These are phyloP conservation scores for Boletus subcaerulescens DNA, from an alignment of 768 basidiomycete species.

Conservation along the genomic window DNA sequence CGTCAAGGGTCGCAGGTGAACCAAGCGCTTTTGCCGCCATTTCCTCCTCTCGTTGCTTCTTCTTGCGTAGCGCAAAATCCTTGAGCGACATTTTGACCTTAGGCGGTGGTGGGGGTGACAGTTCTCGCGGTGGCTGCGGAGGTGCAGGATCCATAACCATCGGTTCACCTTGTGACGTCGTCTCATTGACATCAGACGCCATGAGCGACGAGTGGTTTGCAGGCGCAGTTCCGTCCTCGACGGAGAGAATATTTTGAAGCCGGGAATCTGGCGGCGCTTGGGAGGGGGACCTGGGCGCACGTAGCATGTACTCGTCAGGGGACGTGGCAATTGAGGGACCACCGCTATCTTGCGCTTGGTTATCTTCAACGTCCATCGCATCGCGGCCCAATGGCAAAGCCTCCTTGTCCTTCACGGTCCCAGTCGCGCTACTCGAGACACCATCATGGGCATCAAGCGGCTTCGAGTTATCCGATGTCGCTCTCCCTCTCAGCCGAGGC, in stretches of 20 bases:
- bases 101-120: constrained; percentile 37
- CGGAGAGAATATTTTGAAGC: not conserved
- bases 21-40: constrained; percentile 27
- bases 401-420: not conserved
- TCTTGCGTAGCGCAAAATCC: constrained; percentile 56
- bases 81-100: constrained; percentile 57
- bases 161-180: constrained; percentile 5
- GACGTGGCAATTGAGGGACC: not conserved
- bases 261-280: not conserved
- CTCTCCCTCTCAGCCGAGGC: constrained; percentile 10
- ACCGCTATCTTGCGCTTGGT: not conserved
- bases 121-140: constrained; percentile 9
- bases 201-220: not conserved
- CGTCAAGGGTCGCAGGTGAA: constrained; percentile 22
- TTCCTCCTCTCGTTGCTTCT: constrained; percentile 49
- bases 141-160: constrained; percentile 7
- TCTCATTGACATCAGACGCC: constrained; percentile 1
- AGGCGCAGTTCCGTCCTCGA: not conserved
- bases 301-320: not conserved
- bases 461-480: not conserved
- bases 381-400: constrained; percentile 1
- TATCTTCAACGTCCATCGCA: constrained; percentile 23
- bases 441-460: not conserved
- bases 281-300: not conserved
- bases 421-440: not conserved